These are phyloP conservation scores for Pyropia haitanensis DNA, from an alignment of 23 red algal genomes.

Conservation along the genomic window DNA sequence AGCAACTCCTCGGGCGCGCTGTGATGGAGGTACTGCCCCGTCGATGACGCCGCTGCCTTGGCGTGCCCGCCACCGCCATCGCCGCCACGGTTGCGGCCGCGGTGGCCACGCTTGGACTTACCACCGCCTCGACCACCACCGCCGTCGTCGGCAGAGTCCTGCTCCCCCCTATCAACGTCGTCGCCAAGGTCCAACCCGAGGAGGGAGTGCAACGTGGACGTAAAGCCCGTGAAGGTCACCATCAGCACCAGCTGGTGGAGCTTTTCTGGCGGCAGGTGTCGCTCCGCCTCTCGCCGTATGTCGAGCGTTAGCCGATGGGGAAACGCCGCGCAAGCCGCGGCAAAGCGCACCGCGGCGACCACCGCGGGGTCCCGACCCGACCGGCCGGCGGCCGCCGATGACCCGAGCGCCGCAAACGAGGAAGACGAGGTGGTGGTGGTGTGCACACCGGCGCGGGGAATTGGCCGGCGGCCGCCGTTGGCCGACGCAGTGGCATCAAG, in stretches of 20 bases:
- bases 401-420: too few relatives aligned
- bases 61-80: constrained; percentile 6
- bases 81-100: constrained; percentile 3
- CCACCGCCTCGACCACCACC: constrained; percentile 4
- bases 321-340: constrained; percentile 7
- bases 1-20: too few relatives aligned
- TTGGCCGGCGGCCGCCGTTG: too few relatives aligned
- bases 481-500: too few relatives aligned
- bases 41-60: constrained; percentile 10
- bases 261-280: constrained; percentile 11
- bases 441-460: too few relatives aligned
- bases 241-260: constrained; percentile 12
- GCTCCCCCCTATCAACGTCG: neutral
- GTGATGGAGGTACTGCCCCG: neutral
- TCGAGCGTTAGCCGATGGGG: constrained; percentile 19
- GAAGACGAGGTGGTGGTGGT: too few relatives aligned
- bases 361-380: too few relatives aligned
- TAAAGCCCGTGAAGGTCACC: constrained; percentile 20
- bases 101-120: neutral
- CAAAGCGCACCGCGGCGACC: constrained; percentile 20
- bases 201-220: constrained; percentile 21
- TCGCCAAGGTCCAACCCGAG: constrained; percentile 3
- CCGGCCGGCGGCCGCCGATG: too few relatives aligned
- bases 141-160: neutral
- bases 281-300: constrained; percentile 2